Base-by-base conservation (phyloP, 2,329 filamentous ascomycete genomes). In the Fusarium nisikadoi region DNA sequence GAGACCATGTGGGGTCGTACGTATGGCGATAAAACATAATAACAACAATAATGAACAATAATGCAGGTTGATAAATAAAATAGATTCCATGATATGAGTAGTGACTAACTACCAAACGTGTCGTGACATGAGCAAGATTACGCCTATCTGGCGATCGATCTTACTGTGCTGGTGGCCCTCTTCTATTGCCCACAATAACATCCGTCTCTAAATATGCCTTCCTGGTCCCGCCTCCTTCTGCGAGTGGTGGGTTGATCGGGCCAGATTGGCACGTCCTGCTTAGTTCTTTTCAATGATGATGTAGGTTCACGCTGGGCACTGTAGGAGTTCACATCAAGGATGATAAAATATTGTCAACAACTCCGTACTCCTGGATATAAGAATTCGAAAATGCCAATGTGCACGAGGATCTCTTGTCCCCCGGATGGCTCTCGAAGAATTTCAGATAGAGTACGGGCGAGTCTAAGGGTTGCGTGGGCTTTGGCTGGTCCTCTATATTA, bases 281-380 rank as follows among this genome's bases (percentile, higher is more conserved):
- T n/a, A 43, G n/a, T 52, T 38, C 27, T 25, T 49, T 65, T 61
- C 58, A 57, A 39, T 52, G 52, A 54, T 43, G 50, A 74, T 62
- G 38, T 50, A 62, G 69, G 61, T 54, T 65, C 42, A 65, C 54
- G 62, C 65, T 62, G 58, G 55, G 56, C 57, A 69, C 47, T 52
- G 56, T 46, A 69, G 53, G 49, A 57, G 41, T 56, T 64, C 59
- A 62, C 52, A 74, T 74, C 65, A 71, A 65, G 49, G 31, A 53
- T 42, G 54, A 59, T 54, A 49, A 58, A 47, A 53, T 23, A 58
- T 38, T 45, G 39, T 56, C 39, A 59, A 54, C 33, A 72, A 76
- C 75, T 74, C 73, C 71, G 46, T 75, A 66, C 73, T 75, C 64
- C 61, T 55, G 54, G 62, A 72, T 72, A 73, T 72, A 68, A 62